Base-by-base conservation (phyloP, 1,284 basidiomycete genomes). In the Quambalaria eucalypti region DNA sequence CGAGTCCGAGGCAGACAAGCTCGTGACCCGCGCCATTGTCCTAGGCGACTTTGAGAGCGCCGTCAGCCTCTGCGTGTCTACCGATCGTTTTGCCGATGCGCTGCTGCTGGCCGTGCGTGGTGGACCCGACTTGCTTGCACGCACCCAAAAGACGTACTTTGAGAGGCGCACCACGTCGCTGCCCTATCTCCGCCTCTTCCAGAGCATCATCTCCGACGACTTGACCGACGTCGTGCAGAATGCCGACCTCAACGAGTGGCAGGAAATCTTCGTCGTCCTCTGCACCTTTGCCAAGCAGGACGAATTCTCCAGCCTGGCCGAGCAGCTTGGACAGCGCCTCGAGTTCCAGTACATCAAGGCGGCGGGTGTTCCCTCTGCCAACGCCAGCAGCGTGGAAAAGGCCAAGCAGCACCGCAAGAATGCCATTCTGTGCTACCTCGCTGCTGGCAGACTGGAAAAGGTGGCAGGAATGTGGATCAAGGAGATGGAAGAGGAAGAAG, bases 141-240 rank as follows among this genome's bases (percentile, higher is more conserved):
- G 84, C 55, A 93, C 91, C 0, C 92, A 97, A 73, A 89, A 89
- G 76, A 86, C 87, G 0, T 98, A 97, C 79, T 98, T 98, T 71
- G 86, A 88, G 71, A 82, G 84, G 51, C 83, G 85, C 58, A 88
- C 87, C 3, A 81, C 84, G 12, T 79, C 83, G 6, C 79, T 88
- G 21, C 90, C 91, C 0, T 96, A 96, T 78, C 83, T 97, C 25
- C 88, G 93, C 31, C 82, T 98, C 5, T 90, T 93, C 83, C 90
- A 97, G 77, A 90, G 87, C 25, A 90, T 98, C 69, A 90, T 96
- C 56, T 87, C 86, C 51, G 86, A 92, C 71, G 92, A 96, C 69
- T 83, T 98, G 12, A 81, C 84, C 39, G 90, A 95, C 77, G 85
- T 96, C 56, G 90, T 95, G 1, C 90, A 95, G 76, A 95, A 97